Conservation (phyloP, 495 filamentous ascomycete genomes). For the Penicillium odoratum region DNA sequence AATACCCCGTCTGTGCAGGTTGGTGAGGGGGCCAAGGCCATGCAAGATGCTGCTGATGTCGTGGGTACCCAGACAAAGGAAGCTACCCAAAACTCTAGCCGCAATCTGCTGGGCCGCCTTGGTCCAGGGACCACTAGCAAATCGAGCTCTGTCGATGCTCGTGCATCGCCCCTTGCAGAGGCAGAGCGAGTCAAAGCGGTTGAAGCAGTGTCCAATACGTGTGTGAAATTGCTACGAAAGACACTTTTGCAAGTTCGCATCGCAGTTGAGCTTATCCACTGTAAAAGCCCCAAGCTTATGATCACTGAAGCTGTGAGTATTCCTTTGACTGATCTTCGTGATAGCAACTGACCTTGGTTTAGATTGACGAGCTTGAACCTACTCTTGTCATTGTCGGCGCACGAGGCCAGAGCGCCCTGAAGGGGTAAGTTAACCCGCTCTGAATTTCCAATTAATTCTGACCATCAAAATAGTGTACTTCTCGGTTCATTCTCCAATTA, state of each 20-base stretch:
- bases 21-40: constrained; percentile 60
- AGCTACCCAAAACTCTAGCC: constrained; percentile 31
- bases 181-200: constrained; percentile 75
- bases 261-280: constrained; percentile 94
- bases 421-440: constrained; percentile 64
- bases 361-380: constrained; percentile 88
- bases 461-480: constrained; percentile 62
- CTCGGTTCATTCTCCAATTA: constrained; percentile 97
- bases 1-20: constrained; percentile 47
- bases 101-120: constrained; percentile 37
- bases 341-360: constrained; percentile 22
- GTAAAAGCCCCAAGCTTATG: constrained; percentile 89
- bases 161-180: constrained; percentile 59
- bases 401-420: constrained; percentile 83
- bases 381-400: constrained; percentile 94
- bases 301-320: constrained; percentile 71
- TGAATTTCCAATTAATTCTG: background rate
- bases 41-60: constrained; percentile 69
- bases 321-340: constrained; percentile 2
- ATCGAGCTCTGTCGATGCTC: constrained; percentile 42
- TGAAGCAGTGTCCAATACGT: constrained; percentile 72
- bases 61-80: constrained; percentile 53
- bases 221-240: constrained; percentile 81
- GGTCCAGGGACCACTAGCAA: constrained; percentile 44
- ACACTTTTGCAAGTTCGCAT: constrained; percentile 88